Percentiles rank a stretch among this genome's conserved stretches.
These are phyloP conservation scores for Ogataea populi-albae DNA, from an alignment of 805 yeast genomes.

Conservation along the genomic window DNA sequence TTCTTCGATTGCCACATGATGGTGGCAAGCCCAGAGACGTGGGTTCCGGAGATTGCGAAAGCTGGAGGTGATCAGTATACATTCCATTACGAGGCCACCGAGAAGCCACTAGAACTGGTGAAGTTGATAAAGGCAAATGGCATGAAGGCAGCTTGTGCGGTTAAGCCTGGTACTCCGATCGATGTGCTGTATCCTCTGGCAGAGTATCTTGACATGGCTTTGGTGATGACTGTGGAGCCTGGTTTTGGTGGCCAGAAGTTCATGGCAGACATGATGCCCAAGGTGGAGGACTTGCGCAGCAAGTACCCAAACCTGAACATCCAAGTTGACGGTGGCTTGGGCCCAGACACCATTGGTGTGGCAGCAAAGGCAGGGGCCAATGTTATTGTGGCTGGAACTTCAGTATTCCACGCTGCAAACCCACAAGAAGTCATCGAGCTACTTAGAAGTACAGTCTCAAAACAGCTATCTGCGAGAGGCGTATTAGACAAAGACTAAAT, in stretches of 20 bases:
- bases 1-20: constrained; percentile 97
- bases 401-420: constrained; percentile 81
- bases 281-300: constrained; percentile 72
- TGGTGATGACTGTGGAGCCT: constrained; percentile 98
- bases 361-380: constrained; percentile 99
- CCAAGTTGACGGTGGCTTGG: constrained; percentile 96
- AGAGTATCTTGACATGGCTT: constrained; percentile 84
- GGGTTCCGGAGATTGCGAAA: constrained; percentile 89
- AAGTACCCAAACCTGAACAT: constrained; percentile 78
- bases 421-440: constrained; percentile 72
- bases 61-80: constrained; percentile 97
- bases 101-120: constrained; percentile 71
- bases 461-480: constrained; percentile 46
- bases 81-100: constrained; percentile 91
- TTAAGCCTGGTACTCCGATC: constrained; percentile 90
- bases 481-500: constrained; percentile 28
- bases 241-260: constrained; percentile 98
- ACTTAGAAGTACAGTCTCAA: constrained; percentile 61
- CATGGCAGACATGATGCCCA: constrained; percentile 95
- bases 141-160: constrained; percentile 92
- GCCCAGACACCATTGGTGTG: constrained; percentile 73
- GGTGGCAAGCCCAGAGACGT: constrained; percentile 88
- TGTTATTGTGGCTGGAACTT: constrained; percentile 95
- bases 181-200: constrained; percentile 75
- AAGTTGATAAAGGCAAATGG: constrained; percentile 73